Evolutionary conservation across 306 rosid genomes (phyloP), one percentile per base, ranked within the genome.

Genomic region (Myrica gale): DNA sequence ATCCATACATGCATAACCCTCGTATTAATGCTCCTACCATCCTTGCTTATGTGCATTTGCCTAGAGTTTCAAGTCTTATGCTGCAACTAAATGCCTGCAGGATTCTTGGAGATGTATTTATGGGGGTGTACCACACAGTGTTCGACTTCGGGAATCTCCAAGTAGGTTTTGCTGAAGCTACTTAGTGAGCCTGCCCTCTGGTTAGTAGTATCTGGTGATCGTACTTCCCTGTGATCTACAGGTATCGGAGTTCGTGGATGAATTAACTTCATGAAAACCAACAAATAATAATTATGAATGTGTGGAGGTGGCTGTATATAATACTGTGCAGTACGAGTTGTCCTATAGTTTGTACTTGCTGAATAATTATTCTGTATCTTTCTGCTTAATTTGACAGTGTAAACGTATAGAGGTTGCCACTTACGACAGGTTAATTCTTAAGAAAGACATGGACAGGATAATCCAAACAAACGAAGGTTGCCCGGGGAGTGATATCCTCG

Each of bases 31-130:
- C 55, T 9, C 67, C 32, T 79, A 72, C 75, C 5, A 5, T 60
- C 1, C 50, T 47, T 23, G 13, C 52, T 20, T 7, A 16, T 71
- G 9, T 41, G 26, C 69, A 65, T 65, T 41, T 41, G 16, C 69
- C 19, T 1, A 23, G 15, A 52, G 73, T 55, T 74, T 46, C 7
- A 16, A 32, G 9, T 76, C 56, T 68, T 57, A 51, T 17, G n/a
- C 72, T 77, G 53, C 69, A 71, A 58, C 37, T 52, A 32, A 58
- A 0, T 83, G 74, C 8, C 9, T 80, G 87, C 92, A 93, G 98
- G 98, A 89, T 93, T 84, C 93, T 90, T 76, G 98, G 98, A 15
- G 96, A 93, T 82, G 89, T 89, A 42, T 91, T 93, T 76, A 89
- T 89, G 97, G 90, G 97, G 69, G 86, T 62, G 3, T 93, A 93